Conservation (phyloP, 495 filamentous ascomycete genomes). For the Penicillium coffeae region DNA sequence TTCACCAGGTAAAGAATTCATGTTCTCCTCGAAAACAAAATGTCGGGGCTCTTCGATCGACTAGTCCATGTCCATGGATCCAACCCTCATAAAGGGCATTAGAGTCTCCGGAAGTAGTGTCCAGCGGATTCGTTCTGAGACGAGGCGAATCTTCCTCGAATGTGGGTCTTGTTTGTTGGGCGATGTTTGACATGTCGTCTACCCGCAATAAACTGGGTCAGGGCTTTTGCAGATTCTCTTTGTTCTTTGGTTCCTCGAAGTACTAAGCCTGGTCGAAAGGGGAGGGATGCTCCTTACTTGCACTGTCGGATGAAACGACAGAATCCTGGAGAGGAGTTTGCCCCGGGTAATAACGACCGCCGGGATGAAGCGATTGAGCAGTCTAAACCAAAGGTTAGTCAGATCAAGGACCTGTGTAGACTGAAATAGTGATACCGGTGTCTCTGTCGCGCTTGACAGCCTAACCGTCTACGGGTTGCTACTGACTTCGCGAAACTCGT, state of each 20-base stretch:
- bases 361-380: constrained; percentile 49
- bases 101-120: constrained; percentile 9
- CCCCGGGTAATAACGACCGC: constrained; percentile 45
- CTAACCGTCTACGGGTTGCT: constrained; percentile 38
- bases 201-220: constrained; percentile 12
- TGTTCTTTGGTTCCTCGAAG: constrained; percentile 3
- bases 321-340: constrained; percentile 13
- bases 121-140: constrained; percentile 10
- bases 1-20: neutral
- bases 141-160: constrained; percentile 15
- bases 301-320: constrained; percentile 5
- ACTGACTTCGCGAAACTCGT: constrained; percentile 56
- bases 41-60: constrained; percentile 18
- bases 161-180: constrained; percentile 1
- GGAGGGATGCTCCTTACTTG: constrained; percentile 19
- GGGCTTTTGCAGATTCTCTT: constrained; percentile 7
- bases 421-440: constrained; percentile 35
- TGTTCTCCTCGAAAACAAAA: constrained; percentile 18
- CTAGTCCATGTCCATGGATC: constrained; percentile 16
- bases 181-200: constrained; percentile 7
- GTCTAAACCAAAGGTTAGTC: constrained; percentile 38
- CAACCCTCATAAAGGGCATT: constrained; percentile 24
- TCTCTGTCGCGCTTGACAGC: constrained; percentile 37
- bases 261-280: constrained; percentile 5
- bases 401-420: constrained; percentile 28